Evolutionary conservation across 768 basidiomycete species (phyloP), one percentile per base, ranked within the genome.

Genomic region (Mycena latifolia): DNA sequence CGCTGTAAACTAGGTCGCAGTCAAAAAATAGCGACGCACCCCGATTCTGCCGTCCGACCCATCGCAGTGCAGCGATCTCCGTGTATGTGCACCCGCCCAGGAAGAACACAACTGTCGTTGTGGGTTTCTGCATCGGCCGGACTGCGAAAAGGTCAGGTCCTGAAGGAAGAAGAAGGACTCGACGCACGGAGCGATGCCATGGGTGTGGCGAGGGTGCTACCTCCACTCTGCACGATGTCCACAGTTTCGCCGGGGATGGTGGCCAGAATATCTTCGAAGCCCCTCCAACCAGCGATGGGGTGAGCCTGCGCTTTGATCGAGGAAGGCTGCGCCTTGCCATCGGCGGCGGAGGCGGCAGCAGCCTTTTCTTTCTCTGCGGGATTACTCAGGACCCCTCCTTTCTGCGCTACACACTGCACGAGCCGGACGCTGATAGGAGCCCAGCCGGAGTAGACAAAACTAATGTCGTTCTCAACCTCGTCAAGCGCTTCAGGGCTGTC

Each of bases 21-120:
- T 18, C 27, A 12, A 31, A 63, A 39, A 37, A 70, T 14, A 14
- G 14, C 33, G 6, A 58, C 56, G 74, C 73, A 89, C 95, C 96
- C 84, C 85, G 87, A 70, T 91, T 92, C 76, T 95, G 95, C 71
- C 90, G 87, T 61, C 89, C 86, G 73, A 97, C 91, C 95, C 95
- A 98, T 75, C 98, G 85, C 70, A 99, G 76, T 8, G 97, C 97
- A 39, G 98, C 91, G 64, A 99, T 95, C 81, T 99, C 98, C 11
- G 97, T 97, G 72, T 94, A 98, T 15, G 98, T 99, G 76, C 96
- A 96, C 5, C 97, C 98, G 28, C 98, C 98, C 33, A 99, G 79
- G 87, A 99, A 98, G 80, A 98, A 98, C 12, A 99, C 93, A 20
- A 97, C 87, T 3, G 95, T 97, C 7, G 92, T 97, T 10, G 89